Percentiles rank a stretch among this genome's conserved stretches.
These are phyloP conservation scores for Russula dissimulans DNA, from an alignment of 768 basidiomycete genomes.

Conservation along the genomic window DNA sequence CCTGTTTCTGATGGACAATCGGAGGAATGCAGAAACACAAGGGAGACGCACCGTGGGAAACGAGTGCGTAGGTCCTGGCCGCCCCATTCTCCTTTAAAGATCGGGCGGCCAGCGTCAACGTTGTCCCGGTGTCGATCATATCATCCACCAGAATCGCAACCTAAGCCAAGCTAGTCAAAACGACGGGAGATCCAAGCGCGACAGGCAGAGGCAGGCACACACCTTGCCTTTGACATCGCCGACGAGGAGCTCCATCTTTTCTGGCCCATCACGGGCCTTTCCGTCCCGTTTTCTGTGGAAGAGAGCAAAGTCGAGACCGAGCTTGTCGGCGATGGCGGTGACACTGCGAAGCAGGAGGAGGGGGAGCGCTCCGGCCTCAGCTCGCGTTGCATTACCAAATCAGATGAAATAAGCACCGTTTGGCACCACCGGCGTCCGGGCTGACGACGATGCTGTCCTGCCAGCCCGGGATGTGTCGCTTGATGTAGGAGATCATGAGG, in stretches of 20 bases:
- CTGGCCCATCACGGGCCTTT: conserved; percentile 53
- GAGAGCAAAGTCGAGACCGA: conserved; percentile 90
- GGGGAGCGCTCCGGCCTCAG: no score
- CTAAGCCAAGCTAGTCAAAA: conserved; percentile 29
- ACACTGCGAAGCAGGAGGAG: conserved; percentile 43
- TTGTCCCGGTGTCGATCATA: conserved; percentile 94
- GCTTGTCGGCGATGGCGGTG: conserved; percentile 91
- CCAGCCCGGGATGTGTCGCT: conserved; percentile 79
- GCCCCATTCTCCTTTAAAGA: conserved; percentile 90
- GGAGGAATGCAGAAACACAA: conserved; percentile 1
- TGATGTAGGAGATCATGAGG: conserved; percentile 89
- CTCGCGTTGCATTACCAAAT: neutral
- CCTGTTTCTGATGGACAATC: conserved; percentile 35
- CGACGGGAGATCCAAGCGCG: neutral
- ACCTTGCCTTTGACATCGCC: conserved; percentile 91
- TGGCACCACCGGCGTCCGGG: conserved; percentile 97
- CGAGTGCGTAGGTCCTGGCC: conserved; percentile 72
- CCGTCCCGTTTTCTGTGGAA: conserved; percentile 86
- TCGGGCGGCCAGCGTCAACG: conserved; percentile 74
- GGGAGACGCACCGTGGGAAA: conserved; percentile 71
- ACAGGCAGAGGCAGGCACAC: conserved; percentile 22
- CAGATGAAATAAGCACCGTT: conserved; percentile 49
- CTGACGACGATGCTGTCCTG: conserved; percentile 84
- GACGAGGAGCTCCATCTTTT: conserved; percentile 88
- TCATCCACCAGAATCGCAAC: conserved; percentile 95